A percentile compares a stretch with the other conserved stretches of the same genome.
Conservation (phyloP, 2,329 filamentous ascomycete genomes). For the Trichoderma hamatum region DNA sequence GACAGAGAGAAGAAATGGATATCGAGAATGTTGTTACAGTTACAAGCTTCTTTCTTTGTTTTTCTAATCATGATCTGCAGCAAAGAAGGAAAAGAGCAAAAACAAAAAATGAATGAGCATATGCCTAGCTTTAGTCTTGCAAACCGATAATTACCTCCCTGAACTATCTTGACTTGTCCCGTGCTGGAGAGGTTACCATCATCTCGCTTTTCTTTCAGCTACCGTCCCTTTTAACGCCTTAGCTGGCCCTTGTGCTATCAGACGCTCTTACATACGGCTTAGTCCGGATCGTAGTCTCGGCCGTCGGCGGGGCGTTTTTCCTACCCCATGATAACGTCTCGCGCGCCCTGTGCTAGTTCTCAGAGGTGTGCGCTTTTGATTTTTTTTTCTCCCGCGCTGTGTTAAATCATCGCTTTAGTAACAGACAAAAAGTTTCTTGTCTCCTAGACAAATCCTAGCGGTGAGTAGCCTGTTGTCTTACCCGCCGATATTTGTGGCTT, state of each 20-base stretch:
- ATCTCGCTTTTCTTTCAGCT: background rate
- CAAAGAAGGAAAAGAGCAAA: constrained; percentile 24
- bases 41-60: constrained; percentile 4
- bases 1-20: constrained; percentile 22
- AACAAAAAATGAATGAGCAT: constrained; percentile 5
- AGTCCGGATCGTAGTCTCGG: constrained; percentile 22
- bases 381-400: background rate
- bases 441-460: background rate
- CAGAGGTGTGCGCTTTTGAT: background rate
- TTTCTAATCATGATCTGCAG: constrained; percentile 25
- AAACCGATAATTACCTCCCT: constrained; percentile 20
- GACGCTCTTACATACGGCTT: constrained; percentile 5
- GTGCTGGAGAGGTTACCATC: background rate
- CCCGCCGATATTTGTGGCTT: background rate
- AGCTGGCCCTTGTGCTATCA: background rate
- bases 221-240: background rate
- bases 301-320: constrained; percentile 22
- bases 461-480: background rate
- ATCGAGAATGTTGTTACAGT: constrained; percentile 15
- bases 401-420: background rate
- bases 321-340: constrained; percentile 13
- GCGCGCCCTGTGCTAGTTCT: constrained; percentile 8
- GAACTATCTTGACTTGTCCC: background rate
- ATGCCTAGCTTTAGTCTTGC: constrained; percentile 18
- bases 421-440: background rate